Percentiles rank a stretch among this genome's conserved stretches.
Evolutionary conservation across 1,139 yeast species (phyloP).

Genomic region (Yamadazyma blattariae): DNA sequence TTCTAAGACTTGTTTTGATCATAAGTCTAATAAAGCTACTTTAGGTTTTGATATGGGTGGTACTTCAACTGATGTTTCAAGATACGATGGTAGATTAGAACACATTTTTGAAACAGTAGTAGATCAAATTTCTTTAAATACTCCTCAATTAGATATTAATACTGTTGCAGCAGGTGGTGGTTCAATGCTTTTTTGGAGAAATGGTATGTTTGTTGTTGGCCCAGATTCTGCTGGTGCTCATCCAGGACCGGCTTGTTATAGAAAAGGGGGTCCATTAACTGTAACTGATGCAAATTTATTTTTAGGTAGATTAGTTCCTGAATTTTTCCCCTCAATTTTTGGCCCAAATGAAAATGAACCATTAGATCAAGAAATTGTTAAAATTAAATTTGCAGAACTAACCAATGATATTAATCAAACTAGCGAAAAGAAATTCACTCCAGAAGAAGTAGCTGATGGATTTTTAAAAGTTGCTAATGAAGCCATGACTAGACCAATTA

Average conservation of each 20-base stretch:
- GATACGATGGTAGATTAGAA: constrained; percentile 41
- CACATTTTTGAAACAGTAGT: constrained; percentile 57
- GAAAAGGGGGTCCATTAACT: constrained; percentile 56
- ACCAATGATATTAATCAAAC: constrained; percentile 35
- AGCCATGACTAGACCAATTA: constrained; percentile 21
- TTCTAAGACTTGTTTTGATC: constrained; percentile 47
- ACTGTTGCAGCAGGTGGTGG: constrained; percentile 66
- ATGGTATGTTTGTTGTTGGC: constrained; percentile 52
- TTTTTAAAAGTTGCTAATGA: constrained; percentile 21
- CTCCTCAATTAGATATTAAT: constrained; percentile 56
- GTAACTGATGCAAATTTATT: constrained; percentile 55
- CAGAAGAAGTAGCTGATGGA: constrained; percentile 20
- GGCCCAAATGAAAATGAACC: constrained; percentile 51
- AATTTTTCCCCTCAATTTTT: constrained; percentile 50
- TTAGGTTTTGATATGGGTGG: constrained; percentile 65
- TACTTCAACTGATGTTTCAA: constrained; percentile 57
- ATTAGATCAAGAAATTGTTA: constrained; percentile 39
- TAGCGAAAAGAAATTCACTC: constrained; percentile 27
- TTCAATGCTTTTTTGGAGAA: constrained; percentile 45
- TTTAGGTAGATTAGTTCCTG: constrained; percentile 49
- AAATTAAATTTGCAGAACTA: constrained; percentile 35
- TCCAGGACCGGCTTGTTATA: constrained; percentile 59
- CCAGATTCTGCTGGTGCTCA: constrained; percentile 58
- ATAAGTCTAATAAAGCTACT: constrained; percentile 36
- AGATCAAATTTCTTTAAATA: constrained; percentile 48